Percentiles rank a stretch among this genome's conserved stretches.
These are phyloP conservation scores for Pythium brachiatum DNA, from an alignment of 352 stramenopile species.

Conservation along the genomic window DNA sequence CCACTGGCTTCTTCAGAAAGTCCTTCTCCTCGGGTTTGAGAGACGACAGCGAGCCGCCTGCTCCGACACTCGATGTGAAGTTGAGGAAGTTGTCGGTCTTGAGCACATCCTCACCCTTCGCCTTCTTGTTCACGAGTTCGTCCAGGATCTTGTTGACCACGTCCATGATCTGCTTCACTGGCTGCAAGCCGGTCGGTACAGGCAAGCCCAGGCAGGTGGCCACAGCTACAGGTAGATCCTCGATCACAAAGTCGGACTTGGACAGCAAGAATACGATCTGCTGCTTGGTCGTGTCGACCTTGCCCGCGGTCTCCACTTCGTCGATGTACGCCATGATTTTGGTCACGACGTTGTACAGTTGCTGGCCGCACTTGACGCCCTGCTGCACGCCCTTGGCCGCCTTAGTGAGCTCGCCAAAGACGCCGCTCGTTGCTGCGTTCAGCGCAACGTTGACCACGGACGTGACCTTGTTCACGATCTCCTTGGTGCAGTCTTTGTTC, in stretches of 20 bases:
- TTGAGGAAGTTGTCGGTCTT: slow-evolving; percentile 1
- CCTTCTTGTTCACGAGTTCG: slow-evolving; percentile 33
- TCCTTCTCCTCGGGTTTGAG: slow-evolving; percentile 30
- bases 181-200: slow-evolving; percentile 27
- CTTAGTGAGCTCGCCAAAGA: slow-evolving; percentile 36
- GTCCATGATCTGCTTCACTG: slow-evolving; percentile 33
- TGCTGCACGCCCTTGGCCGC: slow-evolving; percentile 17
- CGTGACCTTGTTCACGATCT: slow-evolving; percentile 36
- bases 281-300: slow-evolving; percentile 41
- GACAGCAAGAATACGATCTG: slow-evolving; percentile 49
- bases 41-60: slow-evolving; percentile 4
- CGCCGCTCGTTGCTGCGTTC: slow-evolving; percentile 33
- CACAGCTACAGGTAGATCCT: slow-evolving; percentile 49
- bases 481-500: slow-evolving; percentile 49
- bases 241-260: slow-evolving; percentile 55
- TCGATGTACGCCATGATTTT: slow-evolving; percentile 23
- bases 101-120: too few species aligned
- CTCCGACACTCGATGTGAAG: slow-evolving; percentile 10
- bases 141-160: slow-evolving; percentile 27
- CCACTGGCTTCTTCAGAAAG: slow-evolving; percentile 38
- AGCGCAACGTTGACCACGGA: slow-evolving; percentile 40
- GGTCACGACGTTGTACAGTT: slow-evolving; percentile 18
- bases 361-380: slow-evolving; percentile 25
- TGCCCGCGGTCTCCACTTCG: slow-evolving; percentile 14
- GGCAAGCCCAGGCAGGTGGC: slow-evolving; percentile 39